These are phyloP conservation scores for Parastagonospora nodorum DNA, from an alignment of 2,329 filamentous ascomycete species.

Conservation along the genomic window DNA sequence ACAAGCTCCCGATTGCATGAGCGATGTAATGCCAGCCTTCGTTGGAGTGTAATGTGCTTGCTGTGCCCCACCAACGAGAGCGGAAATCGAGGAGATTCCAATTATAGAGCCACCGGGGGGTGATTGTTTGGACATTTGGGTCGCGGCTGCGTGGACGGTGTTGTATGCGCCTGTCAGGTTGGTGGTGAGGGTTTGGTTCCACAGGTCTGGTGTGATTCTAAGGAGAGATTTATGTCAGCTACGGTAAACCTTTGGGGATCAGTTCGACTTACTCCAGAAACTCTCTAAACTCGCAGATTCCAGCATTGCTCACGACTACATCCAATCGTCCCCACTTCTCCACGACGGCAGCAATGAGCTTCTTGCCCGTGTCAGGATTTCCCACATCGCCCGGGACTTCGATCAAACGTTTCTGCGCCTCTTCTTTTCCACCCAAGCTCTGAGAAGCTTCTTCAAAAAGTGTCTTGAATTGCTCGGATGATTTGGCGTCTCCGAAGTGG, in stretches of 20 bases:
- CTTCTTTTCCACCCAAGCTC: slow-evolving; percentile 24
- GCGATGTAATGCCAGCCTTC: slow-evolving; percentile 77
- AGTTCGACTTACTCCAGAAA: slow-evolving; percentile 68
- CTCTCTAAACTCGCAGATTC: slow-evolving; percentile 85
- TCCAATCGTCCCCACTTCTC: slow-evolving; percentile 59
- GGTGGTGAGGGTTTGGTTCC: slow-evolving; percentile 72
- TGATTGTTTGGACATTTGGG: slow-evolving; percentile 73
- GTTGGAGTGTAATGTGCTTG: slow-evolving; percentile 87
- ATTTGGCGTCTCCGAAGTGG: slow-evolving; percentile 67
- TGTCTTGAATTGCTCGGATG: slow-evolving; percentile 52
- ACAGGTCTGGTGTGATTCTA: slow-evolving; percentile 71
- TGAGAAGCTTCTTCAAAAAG: slow-evolving; percentile 51
- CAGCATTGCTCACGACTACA: slow-evolving; percentile 86
- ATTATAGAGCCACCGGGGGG: slow-evolving; percentile 77
- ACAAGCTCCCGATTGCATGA: slow-evolving; percentile 84
- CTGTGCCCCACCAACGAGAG: slow-evolving; percentile 75
- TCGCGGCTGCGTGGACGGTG: slow-evolving; percentile 80
- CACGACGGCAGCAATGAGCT: slow-evolving; percentile 71
- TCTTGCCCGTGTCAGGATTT: slow-evolving; percentile 70
- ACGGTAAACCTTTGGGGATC: not conserved
- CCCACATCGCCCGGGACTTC: slow-evolving; percentile 79
- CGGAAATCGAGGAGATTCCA: slow-evolving; percentile 73
- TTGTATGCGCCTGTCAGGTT: slow-evolving; percentile 92
- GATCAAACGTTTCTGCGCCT: slow-evolving; percentile 56
- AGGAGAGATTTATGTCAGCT: not conserved